Evolutionary conservation across 805 yeast genomes (phyloP).

Genomic region (Sugiyamaella marilandica): DNA sequence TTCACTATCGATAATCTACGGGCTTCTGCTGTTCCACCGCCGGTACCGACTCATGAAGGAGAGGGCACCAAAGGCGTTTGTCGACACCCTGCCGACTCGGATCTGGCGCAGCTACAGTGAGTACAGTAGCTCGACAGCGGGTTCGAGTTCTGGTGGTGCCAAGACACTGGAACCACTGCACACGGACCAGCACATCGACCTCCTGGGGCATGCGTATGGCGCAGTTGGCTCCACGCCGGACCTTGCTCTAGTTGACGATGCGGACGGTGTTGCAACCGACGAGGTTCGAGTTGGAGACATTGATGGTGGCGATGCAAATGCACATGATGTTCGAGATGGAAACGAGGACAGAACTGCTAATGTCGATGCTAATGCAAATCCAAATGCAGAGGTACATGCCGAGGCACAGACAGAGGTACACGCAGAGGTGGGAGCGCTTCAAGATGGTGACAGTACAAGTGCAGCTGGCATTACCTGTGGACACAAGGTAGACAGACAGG

Average conservation of each 20-base stretch:
- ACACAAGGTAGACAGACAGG: no score
- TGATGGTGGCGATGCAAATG: not conserved
- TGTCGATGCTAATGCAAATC: no score
- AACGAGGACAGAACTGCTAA: not conserved
- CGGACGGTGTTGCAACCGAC: not conserved
- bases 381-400: not conserved
- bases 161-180: not conserved
- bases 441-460: not conserved
- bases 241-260: not conserved
- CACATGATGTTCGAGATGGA: not conserved
- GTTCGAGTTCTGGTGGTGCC: not conserved
- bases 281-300: not conserved
- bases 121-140: slow-evolving; percentile 2
- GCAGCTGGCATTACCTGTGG: no score
- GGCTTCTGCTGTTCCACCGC: slow-evolving; percentile 33
- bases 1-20: slow-evolving; percentile 35
- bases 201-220: not conserved
- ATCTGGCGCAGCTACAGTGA: slow-evolving; percentile 26
- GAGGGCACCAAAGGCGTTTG: slow-evolving; percentile 36
- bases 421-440: not conserved
- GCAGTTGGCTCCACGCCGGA: not conserved
- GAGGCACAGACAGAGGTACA: no score
- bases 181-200: no score
- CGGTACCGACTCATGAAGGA: slow-evolving; percentile 31
- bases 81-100: slow-evolving; percentile 35